These are phyloP conservation scores for Saccharomycopsis sp. DNA, from an alignment of 805 yeast genomes.

Conservation along the genomic window DNA sequence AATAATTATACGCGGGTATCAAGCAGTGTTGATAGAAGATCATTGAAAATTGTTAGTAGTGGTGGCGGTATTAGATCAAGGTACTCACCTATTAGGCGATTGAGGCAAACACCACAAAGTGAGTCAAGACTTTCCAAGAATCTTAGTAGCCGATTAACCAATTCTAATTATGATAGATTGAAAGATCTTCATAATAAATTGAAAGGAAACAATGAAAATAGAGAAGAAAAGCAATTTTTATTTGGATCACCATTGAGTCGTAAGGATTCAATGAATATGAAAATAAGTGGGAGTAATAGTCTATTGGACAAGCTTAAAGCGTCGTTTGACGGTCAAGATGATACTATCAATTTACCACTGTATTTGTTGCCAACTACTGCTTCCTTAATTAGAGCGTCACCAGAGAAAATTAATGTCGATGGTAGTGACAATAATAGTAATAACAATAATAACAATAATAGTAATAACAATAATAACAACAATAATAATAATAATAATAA, in stretches of 20 bases:
- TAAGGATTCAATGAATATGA: background rate
- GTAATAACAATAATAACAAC: too few species aligned
- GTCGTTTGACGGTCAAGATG: background rate
- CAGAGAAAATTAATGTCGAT: background rate
- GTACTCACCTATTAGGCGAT: background rate
- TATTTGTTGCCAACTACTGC: background rate
- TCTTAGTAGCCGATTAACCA: background rate
- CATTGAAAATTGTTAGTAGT: background rate
- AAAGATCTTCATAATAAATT: conserved; percentile 4
- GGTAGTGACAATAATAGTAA: background rate
- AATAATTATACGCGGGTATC: too few species aligned
- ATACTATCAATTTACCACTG: background rate
- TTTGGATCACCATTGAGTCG: conserved; percentile 12
- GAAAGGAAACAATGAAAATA: too few species aligned
- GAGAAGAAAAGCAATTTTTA: background rate
- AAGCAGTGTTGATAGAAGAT: conserved; percentile 6
- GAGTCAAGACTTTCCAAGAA: conserved; percentile 9
- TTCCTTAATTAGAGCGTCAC: background rate
- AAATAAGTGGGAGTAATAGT: conserved; percentile 3
- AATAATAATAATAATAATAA: too few species aligned
- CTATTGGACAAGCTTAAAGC: conserved; percentile 8
- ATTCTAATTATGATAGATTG: background rate
- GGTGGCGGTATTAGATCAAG: background rate
- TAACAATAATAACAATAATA: too few species aligned
- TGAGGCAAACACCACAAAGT: conserved; percentile 6